Conservation (phyloP, 106 monocot genomes). For the Apostasia shenzhenica region DNA sequence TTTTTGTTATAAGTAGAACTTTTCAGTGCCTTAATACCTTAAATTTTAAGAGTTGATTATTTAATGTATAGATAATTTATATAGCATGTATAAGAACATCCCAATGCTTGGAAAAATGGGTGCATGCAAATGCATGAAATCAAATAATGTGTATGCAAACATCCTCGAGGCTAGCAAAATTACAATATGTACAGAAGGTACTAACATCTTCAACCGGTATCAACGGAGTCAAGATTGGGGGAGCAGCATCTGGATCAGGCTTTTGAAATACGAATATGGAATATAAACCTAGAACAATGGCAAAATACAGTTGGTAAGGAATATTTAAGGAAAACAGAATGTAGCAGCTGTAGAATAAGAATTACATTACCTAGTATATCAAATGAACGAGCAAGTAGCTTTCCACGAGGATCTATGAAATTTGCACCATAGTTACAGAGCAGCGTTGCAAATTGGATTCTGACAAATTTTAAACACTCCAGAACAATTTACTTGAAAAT, state of each 20-base stretch:
- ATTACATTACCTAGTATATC: constrained; percentile 59
- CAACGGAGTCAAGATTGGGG: constrained; percentile 43
- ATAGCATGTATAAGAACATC: too few species aligned
- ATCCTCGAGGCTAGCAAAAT: too few species aligned
- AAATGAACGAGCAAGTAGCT: constrained; percentile 64
- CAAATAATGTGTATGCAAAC: too few species aligned
- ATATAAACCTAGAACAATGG: constrained; percentile 57
- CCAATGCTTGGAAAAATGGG: too few species aligned
- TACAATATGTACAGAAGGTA: not conserved
- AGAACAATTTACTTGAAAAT: not conserved
- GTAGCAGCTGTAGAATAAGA: not conserved
- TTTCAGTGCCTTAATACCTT: too few species aligned
- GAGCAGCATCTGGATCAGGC: constrained; percentile 63
- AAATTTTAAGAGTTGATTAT: too few species aligned
- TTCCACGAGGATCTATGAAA: constrained; percentile 89
- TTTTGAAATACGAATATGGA: constrained; percentile 88
- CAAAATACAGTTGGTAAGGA: not conserved
- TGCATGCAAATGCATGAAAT: too few species aligned
- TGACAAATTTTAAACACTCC: constrained; percentile 16
- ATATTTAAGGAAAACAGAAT: not conserved
- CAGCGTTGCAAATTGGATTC: constrained; percentile 77
- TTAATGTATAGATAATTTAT: too few species aligned
- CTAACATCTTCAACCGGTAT: constrained; percentile 53
- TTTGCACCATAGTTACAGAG: constrained; percentile 51
- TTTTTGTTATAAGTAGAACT: too few species aligned